Evolutionary conservation across 148 eudicot genomes (phyloP), one percentile per base, ranked within the genome.

Genomic region (Nepenthes mirabilis): DNA sequence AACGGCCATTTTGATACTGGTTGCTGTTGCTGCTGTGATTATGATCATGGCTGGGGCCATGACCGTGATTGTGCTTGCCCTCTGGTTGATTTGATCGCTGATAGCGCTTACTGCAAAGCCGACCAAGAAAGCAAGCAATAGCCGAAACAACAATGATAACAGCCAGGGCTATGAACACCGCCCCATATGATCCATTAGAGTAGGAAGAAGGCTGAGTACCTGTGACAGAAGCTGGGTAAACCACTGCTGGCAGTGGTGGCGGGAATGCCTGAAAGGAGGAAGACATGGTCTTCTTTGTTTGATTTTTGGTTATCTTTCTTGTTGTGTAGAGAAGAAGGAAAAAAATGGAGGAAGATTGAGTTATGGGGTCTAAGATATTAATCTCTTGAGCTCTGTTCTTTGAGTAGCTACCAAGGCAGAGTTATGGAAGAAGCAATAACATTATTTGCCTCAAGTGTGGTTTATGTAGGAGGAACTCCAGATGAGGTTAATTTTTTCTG

Each of bases 111-210:
- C 69, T 75, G 76, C 83, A 87, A 55, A 90, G 56, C 50, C 95
- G 70, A 47, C 95, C 95, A n/a, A 91, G 64, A 35, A 77, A 74
- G 55, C 93, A 85, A 32, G 93, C 87, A 2, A 85, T 36, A n/a
- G 82, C 85, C 0, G 95, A 85, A 0, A 87, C 61, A 11, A 76
- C 87, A 5, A 91, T 54, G 34, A 91, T 83, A 74, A 63, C 43
- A 23, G 66, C 66, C 6, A 63, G 66, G 54, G 53, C 66, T 14
- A 43, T 45, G 7, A 63, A 63, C 6, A 63, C 66, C 35, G 33
- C 56, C 5, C 50, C 66, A 12, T 52, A 63, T 0, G 66, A 63
- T 14, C 66, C 66, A 12, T 63, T 63, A 11, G 66, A 63, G 66
- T 77, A 82, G 56, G 79, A 63, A 1, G 73, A 43, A 37, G 70